A percentile compares a stretch with the other conserved stretches of the same genome.
These are phyloP conservation scores for Termitomyces sp. DNA, from an alignment of 768 basidiomycete species.

Conservation along the genomic window DNA sequence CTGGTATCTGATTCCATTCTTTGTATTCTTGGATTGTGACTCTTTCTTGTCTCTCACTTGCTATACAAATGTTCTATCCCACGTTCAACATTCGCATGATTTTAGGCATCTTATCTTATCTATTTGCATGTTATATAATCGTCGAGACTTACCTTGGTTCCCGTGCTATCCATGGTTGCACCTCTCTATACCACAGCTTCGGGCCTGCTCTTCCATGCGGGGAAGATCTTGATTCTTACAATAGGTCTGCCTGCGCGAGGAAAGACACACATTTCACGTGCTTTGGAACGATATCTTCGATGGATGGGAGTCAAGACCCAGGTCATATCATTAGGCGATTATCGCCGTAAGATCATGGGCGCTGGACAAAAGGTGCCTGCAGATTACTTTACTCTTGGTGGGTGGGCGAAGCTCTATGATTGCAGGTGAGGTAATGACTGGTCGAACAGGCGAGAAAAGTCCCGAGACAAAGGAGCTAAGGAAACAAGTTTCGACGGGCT, in stretches of 20 bases:
- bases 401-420: conserved; percentile 13
- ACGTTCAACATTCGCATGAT: neutral
- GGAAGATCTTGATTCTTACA: conserved; percentile 90
- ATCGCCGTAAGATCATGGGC: conserved; percentile 85
- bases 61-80: neutral
- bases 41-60: neutral
- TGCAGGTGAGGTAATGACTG: neutral
- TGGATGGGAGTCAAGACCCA: conserved; percentile 98
- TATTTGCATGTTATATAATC: neutral
- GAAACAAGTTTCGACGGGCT: conserved; percentile 69
- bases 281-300: conserved; percentile 93
- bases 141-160: neutral
- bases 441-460: conserved; percentile 63
- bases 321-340: conserved; percentile 94
- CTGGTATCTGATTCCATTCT: neutral
- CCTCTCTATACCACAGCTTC: conserved; percentile 92
- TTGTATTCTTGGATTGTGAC: neutral
- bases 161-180: conserved; percentile 63
- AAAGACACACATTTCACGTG: conserved; percentile 94
- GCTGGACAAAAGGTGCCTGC: conserved; percentile 82
- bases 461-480: conserved; percentile 77
- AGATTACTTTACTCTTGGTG: conserved; percentile 89
- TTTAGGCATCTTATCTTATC: conserved; percentile 6
- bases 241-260: conserved; percentile 93
- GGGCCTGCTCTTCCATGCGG: conserved; percentile 84